These are phyloP conservation scores for Lagenaria siceraria DNA, from an alignment of 306 rosid species.

Conservation along the genomic window DNA sequence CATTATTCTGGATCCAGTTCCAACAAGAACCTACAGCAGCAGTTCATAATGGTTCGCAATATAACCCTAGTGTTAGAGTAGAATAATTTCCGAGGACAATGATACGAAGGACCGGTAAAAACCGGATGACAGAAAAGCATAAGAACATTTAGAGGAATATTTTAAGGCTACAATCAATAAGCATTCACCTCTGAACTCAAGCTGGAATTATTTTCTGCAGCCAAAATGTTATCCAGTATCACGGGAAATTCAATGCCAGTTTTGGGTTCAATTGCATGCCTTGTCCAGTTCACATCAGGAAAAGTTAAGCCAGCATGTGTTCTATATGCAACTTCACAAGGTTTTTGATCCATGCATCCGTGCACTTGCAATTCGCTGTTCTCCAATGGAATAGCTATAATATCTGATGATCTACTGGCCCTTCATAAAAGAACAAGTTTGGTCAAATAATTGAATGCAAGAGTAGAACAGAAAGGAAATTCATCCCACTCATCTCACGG, in stretches of 20 bases:
- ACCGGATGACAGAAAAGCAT: background rate
- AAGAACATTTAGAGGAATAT: background rate
- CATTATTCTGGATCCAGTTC: slow-evolving; percentile 82
- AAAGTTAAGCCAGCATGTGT: slow-evolving; percentile 33
- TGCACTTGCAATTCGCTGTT: slow-evolving; percentile 32
- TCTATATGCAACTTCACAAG: slow-evolving; percentile 43
- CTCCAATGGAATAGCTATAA: slow-evolving; percentile 40
- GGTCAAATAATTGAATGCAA: background rate
- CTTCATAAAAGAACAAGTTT: slow-evolving; percentile 12
- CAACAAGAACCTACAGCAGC: slow-evolving; percentile 72
- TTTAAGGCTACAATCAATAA: background rate
- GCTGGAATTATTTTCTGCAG: slow-evolving; percentile 34
- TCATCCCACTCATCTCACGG: slow-evolving; percentile 9
- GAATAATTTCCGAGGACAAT: background rate
- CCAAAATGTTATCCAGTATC: slow-evolving; percentile 36
- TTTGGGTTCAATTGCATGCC: slow-evolving; percentile 63
- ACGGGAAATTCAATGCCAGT: slow-evolving; percentile 89
- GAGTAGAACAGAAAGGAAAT: background rate
- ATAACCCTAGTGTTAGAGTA: background rate
- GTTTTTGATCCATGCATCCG: slow-evolving; percentile 33
- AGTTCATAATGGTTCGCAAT: background rate
- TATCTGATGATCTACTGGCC: slow-evolving; percentile 54
- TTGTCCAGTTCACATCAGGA: slow-evolving; percentile 36
- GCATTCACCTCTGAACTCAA: slow-evolving; percentile 60
- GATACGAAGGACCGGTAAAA: background rate